These are phyloP conservation scores for Penicillium robsamsonii DNA, from an alignment of 495 filamentous ascomycete genomes.

Conservation along the genomic window DNA sequence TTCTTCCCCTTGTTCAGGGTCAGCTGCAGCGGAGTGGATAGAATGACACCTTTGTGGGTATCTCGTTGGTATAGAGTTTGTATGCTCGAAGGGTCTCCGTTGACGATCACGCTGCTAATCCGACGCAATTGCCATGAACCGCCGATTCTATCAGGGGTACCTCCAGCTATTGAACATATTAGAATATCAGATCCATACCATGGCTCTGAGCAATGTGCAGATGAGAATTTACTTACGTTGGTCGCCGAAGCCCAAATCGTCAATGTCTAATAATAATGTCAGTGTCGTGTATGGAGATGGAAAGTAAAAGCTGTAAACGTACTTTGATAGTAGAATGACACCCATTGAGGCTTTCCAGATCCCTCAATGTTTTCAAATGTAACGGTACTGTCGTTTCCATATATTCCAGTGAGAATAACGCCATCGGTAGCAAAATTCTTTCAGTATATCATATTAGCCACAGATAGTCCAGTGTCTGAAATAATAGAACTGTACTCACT, in stretches of 20 bases:
- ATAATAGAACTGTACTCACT: constrained; percentile 27
- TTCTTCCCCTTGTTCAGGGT: constrained; percentile 25
- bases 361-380: constrained; percentile 49
- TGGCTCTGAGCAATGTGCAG: background rate
- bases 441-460: background rate
- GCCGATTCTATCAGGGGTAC: constrained; percentile 26
- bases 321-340: constrained; percentile 52
- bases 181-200: background rate
- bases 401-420: constrained; percentile 46
- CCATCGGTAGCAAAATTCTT: constrained; percentile 46
- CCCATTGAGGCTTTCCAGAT: constrained; percentile 51
- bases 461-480: background rate
- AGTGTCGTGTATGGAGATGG: background rate
- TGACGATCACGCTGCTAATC: constrained; percentile 27
- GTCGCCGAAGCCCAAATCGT: constrained; percentile 31
- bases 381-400: constrained; percentile 51
- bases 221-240: constrained; percentile 21
- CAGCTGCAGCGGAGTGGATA: constrained; percentile 25
- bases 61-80: constrained; percentile 28
- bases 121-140: constrained; percentile 29
- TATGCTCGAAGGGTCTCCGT: constrained; percentile 21
- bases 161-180: constrained; percentile 19
- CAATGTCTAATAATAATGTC: constrained; percentile 17
- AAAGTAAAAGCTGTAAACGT: background rate
- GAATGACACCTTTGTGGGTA: constrained; percentile 30